Conservation (phyloP, 345 rosid species). For the Euphorbia pulcherrima region DNA sequence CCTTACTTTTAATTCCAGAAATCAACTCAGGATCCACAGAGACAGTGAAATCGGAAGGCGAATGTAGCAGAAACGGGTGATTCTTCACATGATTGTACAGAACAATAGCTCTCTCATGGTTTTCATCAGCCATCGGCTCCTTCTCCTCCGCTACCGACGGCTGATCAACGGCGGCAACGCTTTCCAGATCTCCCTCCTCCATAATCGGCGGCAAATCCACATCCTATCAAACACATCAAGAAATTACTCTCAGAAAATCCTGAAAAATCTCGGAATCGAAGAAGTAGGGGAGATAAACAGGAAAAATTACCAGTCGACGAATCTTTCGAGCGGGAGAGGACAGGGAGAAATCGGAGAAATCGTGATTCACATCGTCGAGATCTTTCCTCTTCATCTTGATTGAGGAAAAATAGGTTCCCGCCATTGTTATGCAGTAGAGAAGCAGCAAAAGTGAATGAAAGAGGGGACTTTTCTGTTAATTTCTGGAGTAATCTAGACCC, state of each 20-base stretch:
- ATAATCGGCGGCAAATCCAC: slow-evolving; percentile 55
- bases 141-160: not conserved
- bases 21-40: slow-evolving; percentile 40
- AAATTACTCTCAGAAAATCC: not conserved
- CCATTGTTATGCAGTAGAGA: not conserved
- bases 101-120: slow-evolving; percentile 66
- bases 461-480: not conserved
- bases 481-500: not conserved
- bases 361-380: slow-evolving; percentile 59
- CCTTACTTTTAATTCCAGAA: slow-evolving; percentile 54
- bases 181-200: slow-evolving; percentile 49
- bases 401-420: slow-evolving; percentile 2
- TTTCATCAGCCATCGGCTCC: slow-evolving; percentile 4
- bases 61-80: slow-evolving; percentile 14
- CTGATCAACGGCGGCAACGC: not conserved
- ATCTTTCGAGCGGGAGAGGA: slow-evolving; percentile 74
- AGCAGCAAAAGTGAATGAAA: not conserved
- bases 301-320: slow-evolving; percentile 56
- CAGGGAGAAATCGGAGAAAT: slow-evolving; percentile 73
- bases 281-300: not conserved
- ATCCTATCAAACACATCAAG: slow-evolving; percentile 27
- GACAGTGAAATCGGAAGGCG: slow-evolving; percentile 28
- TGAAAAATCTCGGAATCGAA: not conserved
- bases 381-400: slow-evolving; percentile 58
- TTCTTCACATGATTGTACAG: slow-evolving; percentile 42